A percentile compares a stretch with the other conserved stretches of the same genome.
Conservation (phyloP, 768 basidiomycete genomes). For the Cystofilobasidium ferigula region DNA sequence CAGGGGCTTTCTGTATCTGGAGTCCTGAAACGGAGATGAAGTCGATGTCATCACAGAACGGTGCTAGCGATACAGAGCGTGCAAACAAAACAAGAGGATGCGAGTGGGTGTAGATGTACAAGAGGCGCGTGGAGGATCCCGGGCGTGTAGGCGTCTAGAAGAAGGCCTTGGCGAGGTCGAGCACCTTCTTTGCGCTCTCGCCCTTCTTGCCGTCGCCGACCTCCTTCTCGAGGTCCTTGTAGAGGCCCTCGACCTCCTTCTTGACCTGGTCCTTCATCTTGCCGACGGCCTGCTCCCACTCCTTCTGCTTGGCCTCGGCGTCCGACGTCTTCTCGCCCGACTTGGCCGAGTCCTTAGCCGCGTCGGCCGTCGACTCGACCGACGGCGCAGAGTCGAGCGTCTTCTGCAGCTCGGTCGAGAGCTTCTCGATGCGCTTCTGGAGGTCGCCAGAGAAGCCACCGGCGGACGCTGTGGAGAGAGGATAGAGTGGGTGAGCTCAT, state of each 20-base stretch:
- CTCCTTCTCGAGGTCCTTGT: constrained; percentile 26
- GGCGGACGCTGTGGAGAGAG: constrained; percentile 5
- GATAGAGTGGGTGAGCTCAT: neutral
- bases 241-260: constrained; percentile 18
- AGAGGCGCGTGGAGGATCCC: neutral
- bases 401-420: constrained; percentile 14
- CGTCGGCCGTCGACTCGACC: constrained; percentile 6
- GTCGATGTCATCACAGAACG: too few relatives aligned
- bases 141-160: neutral
- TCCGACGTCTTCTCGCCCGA: constrained; percentile 16
- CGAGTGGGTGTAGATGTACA: too few relatives aligned
- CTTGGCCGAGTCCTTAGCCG: constrained; percentile 20
- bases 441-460: constrained; percentile 17
- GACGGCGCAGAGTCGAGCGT: constrained; percentile 17
- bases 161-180: constrained; percentile 18
- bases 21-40: too few relatives aligned
- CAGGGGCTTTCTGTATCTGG: too few relatives aligned
- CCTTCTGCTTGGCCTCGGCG: constrained; percentile 18
- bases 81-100: too few relatives aligned
- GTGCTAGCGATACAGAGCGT: too few relatives aligned
- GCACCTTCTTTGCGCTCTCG: constrained; percentile 17
- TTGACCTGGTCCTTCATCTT: constrained; percentile 15
- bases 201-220: constrained; percentile 15
- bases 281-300: constrained; percentile 14
- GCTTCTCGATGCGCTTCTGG: constrained; percentile 12